Percentiles rank a stretch among this genome's conserved stretches.
Evolutionary conservation across 495 filamentous ascomycete species (phyloP).

Genomic region (Thozetella sp.): DNA sequence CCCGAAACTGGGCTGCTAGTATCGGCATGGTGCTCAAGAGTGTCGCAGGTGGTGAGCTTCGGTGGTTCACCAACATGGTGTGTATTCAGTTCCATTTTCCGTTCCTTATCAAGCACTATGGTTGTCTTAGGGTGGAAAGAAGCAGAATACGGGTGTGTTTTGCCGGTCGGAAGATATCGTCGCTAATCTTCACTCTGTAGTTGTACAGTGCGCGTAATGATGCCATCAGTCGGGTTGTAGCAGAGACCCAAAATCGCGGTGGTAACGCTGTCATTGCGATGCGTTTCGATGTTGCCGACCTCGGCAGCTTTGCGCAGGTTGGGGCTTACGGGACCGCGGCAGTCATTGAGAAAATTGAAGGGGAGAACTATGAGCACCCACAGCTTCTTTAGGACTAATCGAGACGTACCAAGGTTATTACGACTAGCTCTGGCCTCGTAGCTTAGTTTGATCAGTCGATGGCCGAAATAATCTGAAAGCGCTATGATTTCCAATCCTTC

Average conservation of each 20-base stretch:
- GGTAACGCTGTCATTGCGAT: constrained; percentile 61
- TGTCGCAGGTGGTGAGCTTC: constrained; percentile 56
- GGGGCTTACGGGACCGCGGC: constrained; percentile 62
- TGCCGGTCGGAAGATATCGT: no score
- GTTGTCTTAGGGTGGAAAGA: no score
- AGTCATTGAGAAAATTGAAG: constrained; percentile 45
- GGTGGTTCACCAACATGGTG: constrained; percentile 55
- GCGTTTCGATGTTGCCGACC: constrained; percentile 53
- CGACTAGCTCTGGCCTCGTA: no score
- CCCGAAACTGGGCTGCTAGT: constrained; percentile 49
- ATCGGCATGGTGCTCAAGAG: constrained; percentile 50
- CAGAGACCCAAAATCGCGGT: constrained; percentile 55
- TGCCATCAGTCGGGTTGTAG: constrained; percentile 53
- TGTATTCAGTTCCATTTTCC: background rate
- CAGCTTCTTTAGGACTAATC: constrained; percentile 6
- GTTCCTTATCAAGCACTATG: background rate
- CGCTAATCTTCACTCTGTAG: constrained; percentile 7
- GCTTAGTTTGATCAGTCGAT: no score
- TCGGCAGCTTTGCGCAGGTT: constrained; percentile 53
- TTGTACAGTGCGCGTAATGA: constrained; percentile 58
- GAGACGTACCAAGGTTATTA: no score
- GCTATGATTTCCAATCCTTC: no score
- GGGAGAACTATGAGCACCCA: background rate
- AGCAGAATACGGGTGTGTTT: no score
- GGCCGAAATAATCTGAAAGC: no score